Evolutionary conservation across 2,329 filamentous ascomycete genomes (phyloP).

Genomic region (Ophiocordyceps camponoti-leonardi): DNA sequence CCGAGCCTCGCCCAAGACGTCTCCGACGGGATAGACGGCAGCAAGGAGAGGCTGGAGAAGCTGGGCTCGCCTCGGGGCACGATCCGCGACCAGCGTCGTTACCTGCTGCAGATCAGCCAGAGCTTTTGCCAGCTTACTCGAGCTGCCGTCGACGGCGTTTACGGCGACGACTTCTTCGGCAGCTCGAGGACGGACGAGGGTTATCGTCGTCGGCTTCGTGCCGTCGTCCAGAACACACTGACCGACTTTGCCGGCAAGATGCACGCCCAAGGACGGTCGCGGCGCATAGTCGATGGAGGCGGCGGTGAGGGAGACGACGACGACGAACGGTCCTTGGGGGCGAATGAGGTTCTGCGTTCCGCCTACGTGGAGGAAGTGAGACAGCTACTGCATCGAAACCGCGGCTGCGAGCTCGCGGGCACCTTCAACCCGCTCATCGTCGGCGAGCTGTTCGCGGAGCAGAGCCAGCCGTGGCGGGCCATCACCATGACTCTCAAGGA

Average conservation of each 20-base stretch:
- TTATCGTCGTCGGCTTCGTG: constrained; percentile 29
- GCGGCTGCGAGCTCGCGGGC: constrained; percentile 37
- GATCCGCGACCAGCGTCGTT: constrained; percentile 25
- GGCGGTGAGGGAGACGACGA: not conserved
- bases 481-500: constrained; percentile 16
- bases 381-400: constrained; percentile 6
- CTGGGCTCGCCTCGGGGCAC: constrained; percentile 32
- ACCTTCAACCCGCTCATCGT: constrained; percentile 43
- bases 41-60: constrained; percentile 18
- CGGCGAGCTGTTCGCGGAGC: constrained; percentile 39
- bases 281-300: constrained; percentile 10
- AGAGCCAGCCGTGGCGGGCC: constrained; percentile 34
- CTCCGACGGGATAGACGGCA: constrained; percentile 14
- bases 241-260: constrained; percentile 27
- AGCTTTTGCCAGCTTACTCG: constrained; percentile 25
- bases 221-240: constrained; percentile 28
- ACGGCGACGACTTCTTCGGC: constrained; percentile 33
- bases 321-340: not conserved
- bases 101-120: constrained; percentile 27
- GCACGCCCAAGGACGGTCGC: constrained; percentile 20
- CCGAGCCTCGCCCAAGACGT: constrained; percentile 27
- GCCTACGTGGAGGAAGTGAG: constrained; percentile 8
- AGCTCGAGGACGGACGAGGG: constrained; percentile 11
- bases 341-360: not conserved
- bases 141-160: constrained; percentile 31